A percentile compares a stretch with the other conserved stretches of the same genome.
These are phyloP conservation scores for Saccharomycopsis vini DNA, from an alignment of 805 yeast species.

Conservation along the genomic window DNA sequence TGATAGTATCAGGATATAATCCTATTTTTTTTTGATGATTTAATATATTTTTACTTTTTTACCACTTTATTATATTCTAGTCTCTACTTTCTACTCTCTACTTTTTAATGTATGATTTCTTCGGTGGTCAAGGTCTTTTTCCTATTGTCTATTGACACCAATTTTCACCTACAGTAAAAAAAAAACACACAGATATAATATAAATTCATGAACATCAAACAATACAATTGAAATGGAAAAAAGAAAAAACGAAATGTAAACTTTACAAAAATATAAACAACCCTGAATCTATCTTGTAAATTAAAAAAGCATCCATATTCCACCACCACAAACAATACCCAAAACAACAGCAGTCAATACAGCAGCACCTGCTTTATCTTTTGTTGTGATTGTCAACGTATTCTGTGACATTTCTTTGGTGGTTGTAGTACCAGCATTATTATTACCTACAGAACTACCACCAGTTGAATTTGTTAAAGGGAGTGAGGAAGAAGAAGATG, in stretches of 20 bases:
- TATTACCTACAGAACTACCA: constrained; percentile 48
- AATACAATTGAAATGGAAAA: neutral
- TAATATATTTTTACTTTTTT: too few relatives aligned
- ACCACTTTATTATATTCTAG: too few relatives aligned
- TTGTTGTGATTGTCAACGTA: constrained; percentile 40
- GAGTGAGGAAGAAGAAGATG: neutral
- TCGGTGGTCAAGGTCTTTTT: too few relatives aligned
- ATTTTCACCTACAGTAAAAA: too few relatives aligned
- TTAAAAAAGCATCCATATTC: constrained; percentile 68
- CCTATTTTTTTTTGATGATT: too few relatives aligned
- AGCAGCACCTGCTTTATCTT: constrained; percentile 87
- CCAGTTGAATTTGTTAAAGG: constrained; percentile 31
- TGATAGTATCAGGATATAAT: too few relatives aligned
- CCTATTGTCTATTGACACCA: too few relatives aligned
- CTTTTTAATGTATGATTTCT: too few relatives aligned
- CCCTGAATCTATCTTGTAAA: neutral
- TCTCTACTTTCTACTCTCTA: too few relatives aligned
- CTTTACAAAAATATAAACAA: neutral
- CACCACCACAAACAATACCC: constrained; percentile 50
- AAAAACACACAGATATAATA: too few relatives aligned
- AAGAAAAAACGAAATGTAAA: neutral
- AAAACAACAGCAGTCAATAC: constrained; percentile 70
- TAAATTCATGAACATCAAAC: too few relatives aligned
- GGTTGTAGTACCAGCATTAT: constrained; percentile 32
- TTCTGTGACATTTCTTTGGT: constrained; percentile 25